These are phyloP conservation scores for Boletus patriciae DNA, from an alignment of 768 basidiomycete genomes.

Conservation along the genomic window DNA sequence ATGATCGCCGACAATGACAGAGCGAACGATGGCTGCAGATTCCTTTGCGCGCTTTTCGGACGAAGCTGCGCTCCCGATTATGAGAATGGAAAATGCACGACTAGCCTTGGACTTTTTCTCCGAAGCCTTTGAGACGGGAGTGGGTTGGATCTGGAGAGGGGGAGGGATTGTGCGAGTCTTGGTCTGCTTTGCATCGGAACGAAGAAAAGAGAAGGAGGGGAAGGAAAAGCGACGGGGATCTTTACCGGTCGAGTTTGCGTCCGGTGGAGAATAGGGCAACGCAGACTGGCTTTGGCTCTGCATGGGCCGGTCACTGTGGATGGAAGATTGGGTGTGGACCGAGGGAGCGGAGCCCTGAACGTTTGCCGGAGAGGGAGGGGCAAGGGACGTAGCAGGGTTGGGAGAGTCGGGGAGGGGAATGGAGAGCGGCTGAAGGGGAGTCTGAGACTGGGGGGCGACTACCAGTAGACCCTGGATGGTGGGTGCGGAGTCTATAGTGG, in stretches of 20 bases:
- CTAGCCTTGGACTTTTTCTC: conserved; percentile 41
- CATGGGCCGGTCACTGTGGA: conserved; percentile 17
- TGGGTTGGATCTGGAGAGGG: conserved; percentile 18
- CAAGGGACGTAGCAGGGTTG: conserved; percentile 17
- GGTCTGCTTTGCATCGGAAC: conserved; percentile 31
- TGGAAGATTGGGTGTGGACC: conserved; percentile 15
- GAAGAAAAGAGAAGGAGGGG: conserved; percentile 45
- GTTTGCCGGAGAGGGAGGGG: conserved; percentile 14
- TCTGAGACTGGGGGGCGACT: neutral
- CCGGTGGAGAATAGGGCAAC: conserved; percentile 21
- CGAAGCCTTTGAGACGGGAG: conserved; percentile 40
- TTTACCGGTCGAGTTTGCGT: conserved; percentile 14
- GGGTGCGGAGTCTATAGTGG: conserved; percentile 24
- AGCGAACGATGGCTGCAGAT: conserved; percentile 61
- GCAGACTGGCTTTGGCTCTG: conserved; percentile 32
- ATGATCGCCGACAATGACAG: conserved; percentile 64
- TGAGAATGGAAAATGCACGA: conserved; percentile 33
- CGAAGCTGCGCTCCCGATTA: conserved; percentile 32
- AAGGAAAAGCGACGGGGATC: conserved; percentile 49
- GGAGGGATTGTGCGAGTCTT: conserved; percentile 15
- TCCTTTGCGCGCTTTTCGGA: conserved; percentile 63
- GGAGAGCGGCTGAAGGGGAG: conserved; percentile 1
- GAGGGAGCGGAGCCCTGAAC: conserved; percentile 7
- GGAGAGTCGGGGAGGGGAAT: conserved; percentile 22
- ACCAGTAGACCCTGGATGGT: conserved; percentile 21